Percentiles rank a stretch among this genome's conserved stretches.
phyloP scores from a whole-genome alignment of 768 basidiomycete genomes.

The Flagelloscypha sp. region DNA sequence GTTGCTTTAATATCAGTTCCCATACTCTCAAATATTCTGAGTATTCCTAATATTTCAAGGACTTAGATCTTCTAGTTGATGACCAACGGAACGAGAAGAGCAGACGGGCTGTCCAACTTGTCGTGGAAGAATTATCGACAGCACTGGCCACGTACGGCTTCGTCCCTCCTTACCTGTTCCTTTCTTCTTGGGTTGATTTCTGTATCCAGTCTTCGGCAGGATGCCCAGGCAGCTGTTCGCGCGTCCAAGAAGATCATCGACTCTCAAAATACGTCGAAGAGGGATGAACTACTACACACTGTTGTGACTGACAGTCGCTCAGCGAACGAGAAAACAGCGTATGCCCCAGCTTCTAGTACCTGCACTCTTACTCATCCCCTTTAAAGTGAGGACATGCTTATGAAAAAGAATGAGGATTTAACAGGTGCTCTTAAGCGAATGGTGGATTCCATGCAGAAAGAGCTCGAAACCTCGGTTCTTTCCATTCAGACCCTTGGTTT shows the following conservation, averaged over 20 bases:
- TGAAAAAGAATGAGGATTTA: constrained; percentile 84
- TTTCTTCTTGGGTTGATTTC: constrained; percentile 1
- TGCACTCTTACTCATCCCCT: not conserved
- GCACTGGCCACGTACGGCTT: constrained; percentile 41
- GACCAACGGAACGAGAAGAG: constrained; percentile 58
- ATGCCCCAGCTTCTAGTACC: constrained; percentile 19
- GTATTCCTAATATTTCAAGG: constrained; percentile 30
- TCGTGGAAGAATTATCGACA: constrained; percentile 41
- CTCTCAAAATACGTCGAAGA: constrained; percentile 43
- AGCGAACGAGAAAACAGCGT: constrained; percentile 56
- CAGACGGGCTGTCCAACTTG: constrained; percentile 36
- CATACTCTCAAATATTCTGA: not conserved
- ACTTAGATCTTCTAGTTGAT: constrained; percentile 60
- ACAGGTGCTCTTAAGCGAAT: constrained; percentile 85
- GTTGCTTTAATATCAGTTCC: not conserved
- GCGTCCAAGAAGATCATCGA: constrained; percentile 71
- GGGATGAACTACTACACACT: constrained; percentile 64
- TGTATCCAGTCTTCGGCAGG: constrained; percentile 44
- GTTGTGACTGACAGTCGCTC: constrained; percentile 38
- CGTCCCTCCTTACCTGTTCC: not conserved
- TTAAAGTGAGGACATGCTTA: constrained; percentile 70
- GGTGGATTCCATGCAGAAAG: constrained; percentile 78
- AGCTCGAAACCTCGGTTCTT: constrained; percentile 84
- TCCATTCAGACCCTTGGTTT: constrained; percentile 78
- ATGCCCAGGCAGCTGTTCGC: constrained; percentile 61